Evolutionary conservation across 2,329 filamentous ascomycete genomes (phyloP).

Genomic region (Arthrinium phaeospermum): DNA sequence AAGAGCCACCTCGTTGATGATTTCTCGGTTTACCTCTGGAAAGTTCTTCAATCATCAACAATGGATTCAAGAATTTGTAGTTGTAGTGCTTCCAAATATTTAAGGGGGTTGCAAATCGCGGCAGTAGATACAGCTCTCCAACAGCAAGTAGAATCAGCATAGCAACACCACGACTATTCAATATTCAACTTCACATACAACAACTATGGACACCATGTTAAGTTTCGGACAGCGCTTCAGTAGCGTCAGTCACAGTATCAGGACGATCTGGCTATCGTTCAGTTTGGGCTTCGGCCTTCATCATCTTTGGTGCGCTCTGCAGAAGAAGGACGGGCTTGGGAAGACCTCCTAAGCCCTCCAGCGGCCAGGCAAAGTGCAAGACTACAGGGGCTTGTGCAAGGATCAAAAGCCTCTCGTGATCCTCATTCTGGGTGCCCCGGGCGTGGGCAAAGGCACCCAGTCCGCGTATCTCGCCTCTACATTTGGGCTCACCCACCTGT

Average conservation of each 20-base stretch:
- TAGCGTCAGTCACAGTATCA: neutral
- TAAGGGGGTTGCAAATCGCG: neutral
- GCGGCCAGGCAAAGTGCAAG: neutral
- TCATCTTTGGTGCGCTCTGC: neutral
- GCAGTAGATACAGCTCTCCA: neutral
- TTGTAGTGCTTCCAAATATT: neutral
- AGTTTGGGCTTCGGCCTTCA: neutral
- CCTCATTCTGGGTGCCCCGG: conserved; percentile 32
- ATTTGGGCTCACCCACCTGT: conserved; percentile 31
- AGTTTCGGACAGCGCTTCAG: neutral
- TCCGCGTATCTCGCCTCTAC: conserved; percentile 25
- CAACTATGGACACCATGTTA: neutral
- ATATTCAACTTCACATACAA: neutral
- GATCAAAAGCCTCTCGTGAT: conserved; percentile 26
- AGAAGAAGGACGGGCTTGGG: neutral
- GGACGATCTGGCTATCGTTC: neutral
- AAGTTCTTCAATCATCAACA: neutral
- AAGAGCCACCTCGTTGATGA: no score
- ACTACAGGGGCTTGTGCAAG: conserved; percentile 1
- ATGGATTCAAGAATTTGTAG: neutral
- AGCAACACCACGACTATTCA: neutral
- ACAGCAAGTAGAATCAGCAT: neutral
- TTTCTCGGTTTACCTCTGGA: neutral
- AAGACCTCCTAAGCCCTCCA: neutral
- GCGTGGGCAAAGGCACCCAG: conserved; percentile 33